A percentile compares a stretch with the other conserved stretches of the same genome.
These are phyloP conservation scores for Cetraspora pellucida DNA, from an alignment of 192 early-diverging fungal species.

Conservation along the genomic window DNA sequence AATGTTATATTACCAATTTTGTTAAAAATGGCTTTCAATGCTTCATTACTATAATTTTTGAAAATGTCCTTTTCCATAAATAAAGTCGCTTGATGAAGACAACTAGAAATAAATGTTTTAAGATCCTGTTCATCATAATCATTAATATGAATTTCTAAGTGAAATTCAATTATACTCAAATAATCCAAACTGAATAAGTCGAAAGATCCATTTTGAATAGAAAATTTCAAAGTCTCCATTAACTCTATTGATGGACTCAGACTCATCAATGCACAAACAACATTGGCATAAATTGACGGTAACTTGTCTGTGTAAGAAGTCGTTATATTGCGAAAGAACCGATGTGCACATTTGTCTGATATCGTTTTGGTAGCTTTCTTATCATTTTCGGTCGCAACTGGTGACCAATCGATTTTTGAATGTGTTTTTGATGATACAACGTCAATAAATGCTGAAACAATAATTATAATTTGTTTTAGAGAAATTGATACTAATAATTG, in stretches of 20 bases:
- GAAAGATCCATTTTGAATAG: background rate
- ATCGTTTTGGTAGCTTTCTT: conserved; percentile 32
- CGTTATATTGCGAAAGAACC: conserved; percentile 33
- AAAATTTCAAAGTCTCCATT: background rate
- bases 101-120: conserved; percentile 23
- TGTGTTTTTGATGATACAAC: background rate
- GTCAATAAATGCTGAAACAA: background rate
- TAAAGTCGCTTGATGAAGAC: conserved; percentile 28
- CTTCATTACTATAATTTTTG: background rate
- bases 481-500: background rate
- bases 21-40: background rate
- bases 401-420: conserved; percentile 30
- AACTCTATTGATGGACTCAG: background rate
- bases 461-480: background rate
- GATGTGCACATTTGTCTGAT: conserved; percentile 15
- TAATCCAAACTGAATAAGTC: conserved; percentile 27
- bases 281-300: background rate
- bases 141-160: background rate
- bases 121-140: background rate
- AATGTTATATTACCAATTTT: conserved; percentile 27
- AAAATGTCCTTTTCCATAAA: conserved; percentile 29
- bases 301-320: background rate
- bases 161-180: conserved; percentile 28
- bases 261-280: conserved; percentile 5
- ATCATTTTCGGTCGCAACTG: conserved; percentile 33